Evolutionary conservation across 208 protist species (phyloP).

Genomic region (Angomonas deanei): DNA sequence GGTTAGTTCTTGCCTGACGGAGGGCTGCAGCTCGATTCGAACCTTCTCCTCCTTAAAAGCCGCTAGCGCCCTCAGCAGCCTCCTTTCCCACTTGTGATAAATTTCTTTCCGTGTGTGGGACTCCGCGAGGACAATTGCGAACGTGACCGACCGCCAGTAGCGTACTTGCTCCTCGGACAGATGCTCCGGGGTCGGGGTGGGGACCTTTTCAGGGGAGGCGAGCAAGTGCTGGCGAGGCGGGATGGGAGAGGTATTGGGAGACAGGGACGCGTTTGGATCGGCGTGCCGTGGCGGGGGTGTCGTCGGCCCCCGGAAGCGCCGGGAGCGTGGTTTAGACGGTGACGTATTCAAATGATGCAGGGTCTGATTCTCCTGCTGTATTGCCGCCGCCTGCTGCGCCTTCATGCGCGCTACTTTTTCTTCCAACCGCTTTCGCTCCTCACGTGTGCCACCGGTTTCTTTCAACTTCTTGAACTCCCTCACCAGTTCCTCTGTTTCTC

Average conservation of each 20-base stretch:
- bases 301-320: not conserved
- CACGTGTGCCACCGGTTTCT: conserved; percentile 20
- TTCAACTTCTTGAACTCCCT: conserved; percentile 31
- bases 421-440: not conserved
- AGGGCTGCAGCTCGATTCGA: conserved; percentile 11
- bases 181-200: not conserved
- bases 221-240: not conserved
- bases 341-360: no score
- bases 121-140: conserved; percentile 56
- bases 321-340: not conserved
- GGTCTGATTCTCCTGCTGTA: not conserved
- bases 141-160: conserved; percentile 23
- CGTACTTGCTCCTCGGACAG: conserved; percentile 8
- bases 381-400: not conserved
- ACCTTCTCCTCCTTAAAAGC: conserved; percentile 33
- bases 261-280: not conserved
- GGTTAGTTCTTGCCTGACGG: not conserved
- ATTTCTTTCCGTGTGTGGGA: conserved; percentile 46
- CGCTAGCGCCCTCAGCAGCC: conserved; percentile 20
- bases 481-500: conserved; percentile 29
- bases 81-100: conserved; percentile 40
- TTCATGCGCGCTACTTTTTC: not conserved
- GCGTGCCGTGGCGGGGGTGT: not conserved
- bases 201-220: not conserved
- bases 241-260: not conserved